phyloP scores from a whole-genome alignment of 345 rosid genomes.

The Murraya paniculata region DNA sequence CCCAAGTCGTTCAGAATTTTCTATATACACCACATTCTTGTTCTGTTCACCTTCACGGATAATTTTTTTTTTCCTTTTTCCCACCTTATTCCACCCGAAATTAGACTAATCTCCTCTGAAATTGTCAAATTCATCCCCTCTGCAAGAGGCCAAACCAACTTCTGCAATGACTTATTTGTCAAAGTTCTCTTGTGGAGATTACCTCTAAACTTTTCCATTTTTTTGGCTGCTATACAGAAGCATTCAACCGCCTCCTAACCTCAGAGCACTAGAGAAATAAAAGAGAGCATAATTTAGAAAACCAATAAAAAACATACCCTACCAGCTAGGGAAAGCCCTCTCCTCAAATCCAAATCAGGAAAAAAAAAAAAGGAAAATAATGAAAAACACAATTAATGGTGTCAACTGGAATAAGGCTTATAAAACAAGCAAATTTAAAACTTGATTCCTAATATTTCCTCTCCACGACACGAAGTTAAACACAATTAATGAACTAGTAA shows the following conservation, averaged over 20 bases:
- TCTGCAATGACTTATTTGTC: background rate
- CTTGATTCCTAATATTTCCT: background rate
- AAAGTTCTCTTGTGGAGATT: background rate
- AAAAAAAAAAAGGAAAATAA: background rate
- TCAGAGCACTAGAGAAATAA: background rate
- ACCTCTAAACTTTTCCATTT: too few species aligned
- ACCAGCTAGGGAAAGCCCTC: background rate
- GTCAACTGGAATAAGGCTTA: background rate
- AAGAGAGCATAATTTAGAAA: background rate
- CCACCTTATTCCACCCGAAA: too few species aligned
- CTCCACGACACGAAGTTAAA: background rate
- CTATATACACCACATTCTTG: background rate
- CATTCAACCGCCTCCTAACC: background rate
- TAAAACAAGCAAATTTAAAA: background rate
- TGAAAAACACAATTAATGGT: background rate
- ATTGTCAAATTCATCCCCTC: background rate
- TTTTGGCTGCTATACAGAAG: background rate
- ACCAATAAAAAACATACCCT: background rate
- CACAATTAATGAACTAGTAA: background rate
- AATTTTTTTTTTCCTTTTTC: fast-evolving
- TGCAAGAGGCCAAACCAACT: background rate
- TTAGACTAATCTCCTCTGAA: background rate
- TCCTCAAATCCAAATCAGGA: background rate
- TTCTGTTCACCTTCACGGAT: background rate
- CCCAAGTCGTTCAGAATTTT: background rate